Conservation (phyloP, 2,329 filamentous ascomycete species). For the Apiospora sp. region DNA sequence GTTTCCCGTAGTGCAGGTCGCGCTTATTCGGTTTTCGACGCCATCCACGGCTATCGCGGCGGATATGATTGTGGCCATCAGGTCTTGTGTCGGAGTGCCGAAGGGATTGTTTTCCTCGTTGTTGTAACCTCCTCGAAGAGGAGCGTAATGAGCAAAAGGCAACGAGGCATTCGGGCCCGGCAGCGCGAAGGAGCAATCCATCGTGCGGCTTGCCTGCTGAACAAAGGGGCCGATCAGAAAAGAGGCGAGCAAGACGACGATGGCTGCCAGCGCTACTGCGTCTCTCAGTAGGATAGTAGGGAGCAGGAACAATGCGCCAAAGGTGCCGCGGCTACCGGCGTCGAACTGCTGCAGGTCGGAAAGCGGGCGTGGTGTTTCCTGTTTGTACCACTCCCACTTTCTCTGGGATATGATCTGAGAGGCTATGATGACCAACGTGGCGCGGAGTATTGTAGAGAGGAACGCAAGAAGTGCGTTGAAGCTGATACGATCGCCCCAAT, state of each 20-base stretch:
- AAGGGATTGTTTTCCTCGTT: neutral
- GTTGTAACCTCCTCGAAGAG: neutral
- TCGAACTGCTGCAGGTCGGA: constrained; percentile 16
- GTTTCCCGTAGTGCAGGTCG: neutral
- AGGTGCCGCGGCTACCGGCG: neutral
- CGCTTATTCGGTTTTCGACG: neutral
- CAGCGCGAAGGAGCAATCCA: neutral
- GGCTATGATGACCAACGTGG: neutral
- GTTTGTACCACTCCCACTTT: neutral
- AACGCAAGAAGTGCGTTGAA: constrained; percentile 5
- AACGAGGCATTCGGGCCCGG: neutral
- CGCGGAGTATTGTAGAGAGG: neutral
- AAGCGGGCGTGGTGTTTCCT: neutral
- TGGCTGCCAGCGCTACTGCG: neutral
- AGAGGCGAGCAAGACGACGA: neutral
- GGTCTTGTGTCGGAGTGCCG: neutral
- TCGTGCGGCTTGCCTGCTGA: neutral
- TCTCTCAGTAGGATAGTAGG: neutral
- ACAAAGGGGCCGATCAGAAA: constrained; percentile 8
- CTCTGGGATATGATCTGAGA: neutral
- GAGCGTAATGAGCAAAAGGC: neutral
- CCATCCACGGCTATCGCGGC: neutral
- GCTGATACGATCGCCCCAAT: neutral
- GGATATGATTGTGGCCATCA: neutral
- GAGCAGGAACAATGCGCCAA: neutral